These are phyloP conservation scores for Boletus reticulatus DNA, from an alignment of 768 basidiomycete genomes.

Conservation along the genomic window DNA sequence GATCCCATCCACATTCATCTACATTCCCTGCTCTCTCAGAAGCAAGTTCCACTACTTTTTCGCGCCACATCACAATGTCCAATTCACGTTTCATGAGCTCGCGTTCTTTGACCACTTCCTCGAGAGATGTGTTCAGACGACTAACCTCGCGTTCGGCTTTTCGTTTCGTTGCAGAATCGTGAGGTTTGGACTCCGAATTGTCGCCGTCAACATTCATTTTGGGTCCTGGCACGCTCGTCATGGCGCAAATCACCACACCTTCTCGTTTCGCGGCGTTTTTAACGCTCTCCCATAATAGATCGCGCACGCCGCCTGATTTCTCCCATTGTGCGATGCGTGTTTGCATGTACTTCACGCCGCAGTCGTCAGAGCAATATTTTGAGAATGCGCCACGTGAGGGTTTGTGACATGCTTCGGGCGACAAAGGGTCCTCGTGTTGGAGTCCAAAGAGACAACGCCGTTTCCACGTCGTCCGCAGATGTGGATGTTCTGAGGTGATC, in stretches of 20 bases:
- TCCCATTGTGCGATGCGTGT: conserved; percentile 60
- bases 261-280: conserved; percentile 68
- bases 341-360: conserved; percentile 74
- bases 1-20: conserved; percentile 86
- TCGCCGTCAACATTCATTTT: conserved; percentile 20
- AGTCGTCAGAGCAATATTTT: conserved; percentile 90
- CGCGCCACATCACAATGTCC: conserved; percentile 69
- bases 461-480: conserved; percentile 76
- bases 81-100: conserved; percentile 67
- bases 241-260: conserved; percentile 56
- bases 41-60: conserved; percentile 65
- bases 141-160: conserved; percentile 57
- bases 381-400: conserved; percentile 81
- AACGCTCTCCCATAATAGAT: conserved; percentile 71
- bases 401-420: conserved; percentile 70
- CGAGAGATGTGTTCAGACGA: conserved; percentile 51
- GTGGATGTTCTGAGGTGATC: conserved; percentile 50
- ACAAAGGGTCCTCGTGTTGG: conserved; percentile 58
- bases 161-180: conserved; percentile 39
- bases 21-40: conserved; percentile 61
- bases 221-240: conserved; percentile 26
- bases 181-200: not conserved
- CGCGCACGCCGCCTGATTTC: conserved; percentile 59
- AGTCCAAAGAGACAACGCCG: conserved; percentile 71
- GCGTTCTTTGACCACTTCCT: conserved; percentile 55